Evolutionary conservation across 2,329 filamentous ascomycete species (phyloP), one percentile per base, ranked within the genome.

Genomic region (Paecilomyces variotii): DNA sequence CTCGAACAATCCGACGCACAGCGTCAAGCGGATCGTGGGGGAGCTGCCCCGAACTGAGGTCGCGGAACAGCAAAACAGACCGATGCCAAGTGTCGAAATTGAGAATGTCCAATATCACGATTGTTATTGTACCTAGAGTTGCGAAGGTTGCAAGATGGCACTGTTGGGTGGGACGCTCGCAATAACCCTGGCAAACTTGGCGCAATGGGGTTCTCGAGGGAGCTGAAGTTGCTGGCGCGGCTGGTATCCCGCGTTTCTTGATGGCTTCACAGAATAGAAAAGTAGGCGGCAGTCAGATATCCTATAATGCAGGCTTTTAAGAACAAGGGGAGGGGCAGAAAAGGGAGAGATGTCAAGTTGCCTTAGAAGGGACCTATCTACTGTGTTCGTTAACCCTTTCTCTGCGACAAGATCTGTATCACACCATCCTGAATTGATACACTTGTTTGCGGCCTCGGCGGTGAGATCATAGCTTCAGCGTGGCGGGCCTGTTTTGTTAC

Each of bases 401-500:
- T 28, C 25, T 28, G 25, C 10, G 24, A 52, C 50, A 52, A 10
- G 12, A 5, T 9, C 11, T 26, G 50, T 52, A 28, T 52, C 50
- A 52, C 50, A 52, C 50, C 50, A 52, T 27, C 24, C 50, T 32
- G 30, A 3, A 26, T 52, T 12, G 50, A 28, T 26, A 24, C 25
- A 52, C 27, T 26, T 52, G 24, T 52, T 52, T 28, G 12, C 10
- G 50, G 27, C 14, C 50, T 52, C 50, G 25, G 50, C 53, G n/a
- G 32, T 55, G 54, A 55, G 32, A 39, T 55, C 54, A 55, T 55
- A 35, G 54, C 53, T 32, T 27, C 28, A 9, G n/a, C 26, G 32
- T 30, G 25, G 39, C 39, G 39, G n/a, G 19, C 19, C 39, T 3
- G 14, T 45, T 14, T n/a, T 19, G 19, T 45, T 45, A 45, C 39